These are phyloP conservation scores for Berkeleyomyces basicola DNA, from an alignment of 2,329 filamentous ascomycete species.

Conservation along the genomic window DNA sequence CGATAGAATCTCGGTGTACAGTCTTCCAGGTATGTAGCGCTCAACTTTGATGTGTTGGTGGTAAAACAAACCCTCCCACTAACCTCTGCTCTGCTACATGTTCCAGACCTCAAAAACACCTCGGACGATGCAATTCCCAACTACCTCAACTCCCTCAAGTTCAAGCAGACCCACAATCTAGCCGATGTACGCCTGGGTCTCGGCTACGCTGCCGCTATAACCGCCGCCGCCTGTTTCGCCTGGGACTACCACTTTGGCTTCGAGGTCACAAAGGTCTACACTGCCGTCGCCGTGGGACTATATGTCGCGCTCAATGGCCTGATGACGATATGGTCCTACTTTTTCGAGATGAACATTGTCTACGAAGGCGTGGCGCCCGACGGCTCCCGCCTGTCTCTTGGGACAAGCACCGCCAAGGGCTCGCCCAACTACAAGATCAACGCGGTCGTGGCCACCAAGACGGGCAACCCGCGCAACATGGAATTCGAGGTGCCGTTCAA, in stretches of 20 bases:
- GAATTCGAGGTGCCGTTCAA: constrained; percentile 50
- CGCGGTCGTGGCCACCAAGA: constrained; percentile 35
- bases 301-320: constrained; percentile 67
- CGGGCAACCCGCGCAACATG: constrained; percentile 26
- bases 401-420: constrained; percentile 60
- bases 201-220: constrained; percentile 65
- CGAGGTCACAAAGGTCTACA: constrained; percentile 68
- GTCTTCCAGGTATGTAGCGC: constrained; percentile 36
- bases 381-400: constrained; percentile 54
- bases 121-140: constrained; percentile 87
- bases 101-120: constrained; percentile 81
- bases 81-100: background rate
- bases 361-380: constrained; percentile 56
- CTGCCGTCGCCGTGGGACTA: constrained; percentile 56
- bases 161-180: constrained; percentile 65
- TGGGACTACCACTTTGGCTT: constrained; percentile 89
- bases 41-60: background rate
- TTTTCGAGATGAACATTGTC: constrained; percentile 63
- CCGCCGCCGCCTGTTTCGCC: constrained; percentile 70
- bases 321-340: constrained; percentile 72
- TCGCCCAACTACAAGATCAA: constrained; percentile 64
- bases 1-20: constrained; percentile 50
- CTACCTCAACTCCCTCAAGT: constrained; percentile 78
- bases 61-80: background rate
- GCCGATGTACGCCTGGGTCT: constrained; percentile 69